Base-by-base conservation (phyloP, 257 asterid species). In the Knoxia roxburghii region DNA sequence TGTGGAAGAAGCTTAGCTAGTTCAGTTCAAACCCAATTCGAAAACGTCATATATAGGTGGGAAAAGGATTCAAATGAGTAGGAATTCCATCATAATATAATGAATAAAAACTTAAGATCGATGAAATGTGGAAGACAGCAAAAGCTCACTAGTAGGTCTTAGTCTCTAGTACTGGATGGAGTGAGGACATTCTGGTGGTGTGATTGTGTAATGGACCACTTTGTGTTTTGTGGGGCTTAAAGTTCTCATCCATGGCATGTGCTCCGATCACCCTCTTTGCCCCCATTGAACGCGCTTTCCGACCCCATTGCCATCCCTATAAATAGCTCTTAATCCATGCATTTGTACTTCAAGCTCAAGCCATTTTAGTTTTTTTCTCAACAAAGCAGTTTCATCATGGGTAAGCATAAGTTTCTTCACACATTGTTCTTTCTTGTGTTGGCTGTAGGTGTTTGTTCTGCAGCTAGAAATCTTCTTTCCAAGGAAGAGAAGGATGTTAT, bases 71-170 rank as follows among this genome's bases (percentile, higher is more conserved):
- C 14, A 66, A 73, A 41, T 60, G 68, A 68, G 63, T 63, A n/a
- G 63, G 71, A 63, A 7, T 54, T 62, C 74, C 68, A 64, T 57
- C 33, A 69, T 54, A 52, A 71, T 20, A 63, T 48, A 53, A 60
- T 37, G 4, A 37, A 37, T n/a, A n/a, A 37, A 37, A 37, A 37
- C 41, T 37, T 37, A n/a, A n/a, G 10, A 10, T n/a, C 35, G 65
- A 77, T 69, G 55, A 66, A 51, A 74, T 82, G 84, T 88, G 96
- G 90, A 72, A 70, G 74, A 86, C 93, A 86, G 87, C 86, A 82
- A 21, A 82, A 76, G 79, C 92, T 80, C 95, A 88, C 84, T 82
- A 84, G 20, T 8, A 43, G 26, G 65, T 33, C 40, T 33, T 27
- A 6, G 2, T 41, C 18, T 67, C 60, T 56, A 5, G 54, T 53